A percentile compares a stretch with the other conserved stretches of the same genome.
Conservation (phyloP, 2,329 filamentous ascomycete genomes). For the Exophiala aquamarina region DNA sequence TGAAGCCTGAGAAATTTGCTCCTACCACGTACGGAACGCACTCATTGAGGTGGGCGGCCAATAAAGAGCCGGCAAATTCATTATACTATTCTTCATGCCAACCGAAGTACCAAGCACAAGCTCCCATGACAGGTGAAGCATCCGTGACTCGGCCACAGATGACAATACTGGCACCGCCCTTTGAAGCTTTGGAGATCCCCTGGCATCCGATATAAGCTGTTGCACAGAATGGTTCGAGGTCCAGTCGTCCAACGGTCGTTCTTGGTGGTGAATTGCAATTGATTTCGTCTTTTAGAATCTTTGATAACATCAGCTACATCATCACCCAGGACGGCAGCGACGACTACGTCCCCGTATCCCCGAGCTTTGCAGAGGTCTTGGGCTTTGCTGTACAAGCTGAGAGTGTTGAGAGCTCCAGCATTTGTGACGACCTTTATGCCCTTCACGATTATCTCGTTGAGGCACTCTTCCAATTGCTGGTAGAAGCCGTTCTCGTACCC, state of each 20-base stretch:
- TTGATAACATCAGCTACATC: conserved; percentile 32
- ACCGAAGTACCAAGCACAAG: conserved; percentile 34
- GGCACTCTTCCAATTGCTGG: conserved; percentile 16
- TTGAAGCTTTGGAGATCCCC: conserved; percentile 35
- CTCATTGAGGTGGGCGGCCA: conserved; percentile 34
- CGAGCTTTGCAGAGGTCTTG: conserved; percentile 1
- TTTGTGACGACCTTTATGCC: conserved; percentile 26
- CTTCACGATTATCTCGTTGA: conserved; percentile 1
- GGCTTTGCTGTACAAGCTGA: conserved; percentile 4
- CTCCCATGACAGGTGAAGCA: conserved; percentile 38
- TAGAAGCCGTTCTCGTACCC: conserved; percentile 30
- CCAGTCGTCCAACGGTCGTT: conserved; percentile 22
- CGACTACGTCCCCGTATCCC: conserved; percentile 32
- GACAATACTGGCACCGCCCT: conserved; percentile 40
- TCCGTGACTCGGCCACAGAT: conserved; percentile 43
- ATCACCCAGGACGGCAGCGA: conserved; percentile 48
- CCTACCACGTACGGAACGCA: conserved; percentile 51
- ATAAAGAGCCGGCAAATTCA: conserved; percentile 18
- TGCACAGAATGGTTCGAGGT: conserved; percentile 24
- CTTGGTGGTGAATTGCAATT: neutral
- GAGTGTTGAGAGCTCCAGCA: conserved; percentile 25
- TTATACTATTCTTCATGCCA: conserved; percentile 34
- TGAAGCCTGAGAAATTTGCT: conserved; percentile 53
- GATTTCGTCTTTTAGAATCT: conserved; percentile 36
- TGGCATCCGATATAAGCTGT: conserved; percentile 32